Percentiles rank a stretch among this genome's conserved stretches.
phyloP scores from a whole-genome alignment of 2,329 filamentous ascomycete species.

The Clarireedia sp. region DNA sequence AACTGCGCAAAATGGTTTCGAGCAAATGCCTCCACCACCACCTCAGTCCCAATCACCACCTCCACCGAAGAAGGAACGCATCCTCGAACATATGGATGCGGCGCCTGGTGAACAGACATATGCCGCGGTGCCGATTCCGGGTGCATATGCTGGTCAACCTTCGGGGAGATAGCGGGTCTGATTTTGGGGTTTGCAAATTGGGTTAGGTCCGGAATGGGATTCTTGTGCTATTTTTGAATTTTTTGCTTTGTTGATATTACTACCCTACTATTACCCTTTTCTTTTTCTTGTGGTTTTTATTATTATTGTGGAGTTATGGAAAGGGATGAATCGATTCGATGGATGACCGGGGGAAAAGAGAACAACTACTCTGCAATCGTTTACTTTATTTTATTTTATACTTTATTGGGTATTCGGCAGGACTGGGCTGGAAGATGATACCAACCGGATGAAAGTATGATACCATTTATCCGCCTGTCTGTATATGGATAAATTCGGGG shows the following conservation, averaged over 20 bases:
- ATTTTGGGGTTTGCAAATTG: neutral
- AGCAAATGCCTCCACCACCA: conserved; percentile 31
- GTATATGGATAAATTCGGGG: no score
- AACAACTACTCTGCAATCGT: neutral
- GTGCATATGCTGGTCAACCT: conserved; percentile 61
- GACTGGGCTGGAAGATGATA: no score
- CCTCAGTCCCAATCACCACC: neutral
- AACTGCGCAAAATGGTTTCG: conserved; percentile 54
- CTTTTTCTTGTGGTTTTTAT: neutral
- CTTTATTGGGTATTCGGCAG: neutral
- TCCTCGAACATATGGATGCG: conserved; percentile 57
- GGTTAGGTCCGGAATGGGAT: neutral
- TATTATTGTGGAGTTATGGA: neutral
- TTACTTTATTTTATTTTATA: neutral
- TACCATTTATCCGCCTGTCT: no score
- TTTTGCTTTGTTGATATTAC: neutral
- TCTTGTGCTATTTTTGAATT: neutral
- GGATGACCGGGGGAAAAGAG: neutral
- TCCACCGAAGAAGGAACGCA: conserved; percentile 22
- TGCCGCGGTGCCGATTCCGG: conserved; percentile 80
- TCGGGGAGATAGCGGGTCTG: neutral
- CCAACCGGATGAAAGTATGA: no score
- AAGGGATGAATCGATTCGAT: neutral
- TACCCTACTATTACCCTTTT: neutral
- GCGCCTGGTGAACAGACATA: conserved; percentile 79